phyloP scores from a whole-genome alignment of 2,329 filamentous ascomycete genomes.

The Trichoderma simmonsii region DNA sequence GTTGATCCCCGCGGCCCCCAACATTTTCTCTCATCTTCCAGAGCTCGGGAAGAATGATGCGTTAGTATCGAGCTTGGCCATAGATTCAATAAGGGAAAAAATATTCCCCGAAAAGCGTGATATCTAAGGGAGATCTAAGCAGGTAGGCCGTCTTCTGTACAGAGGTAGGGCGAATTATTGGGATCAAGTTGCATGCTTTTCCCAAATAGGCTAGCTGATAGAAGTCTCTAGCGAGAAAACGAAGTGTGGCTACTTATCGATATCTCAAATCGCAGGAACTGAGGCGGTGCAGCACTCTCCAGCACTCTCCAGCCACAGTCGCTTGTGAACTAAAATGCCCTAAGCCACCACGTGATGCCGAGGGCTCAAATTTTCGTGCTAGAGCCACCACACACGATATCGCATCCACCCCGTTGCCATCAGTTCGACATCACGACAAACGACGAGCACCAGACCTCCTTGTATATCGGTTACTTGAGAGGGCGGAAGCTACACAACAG shows the following conservation, averaged over 20 bases:
- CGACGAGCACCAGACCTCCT: constrained; percentile 43
- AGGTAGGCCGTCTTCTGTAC: not conserved
- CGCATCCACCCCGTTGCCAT: constrained; percentile 34
- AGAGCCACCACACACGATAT: constrained; percentile 35
- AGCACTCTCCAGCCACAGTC: constrained; percentile 10
- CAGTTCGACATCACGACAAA: constrained; percentile 40
- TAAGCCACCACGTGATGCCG: constrained; percentile 35
- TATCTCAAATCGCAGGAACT: not conserved
- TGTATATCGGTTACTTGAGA: constrained; percentile 46
- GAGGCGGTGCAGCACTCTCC: constrained; percentile 7
- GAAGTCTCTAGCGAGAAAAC: not conserved
- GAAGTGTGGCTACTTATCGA: not conserved
- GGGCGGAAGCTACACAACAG: constrained; percentile 46
- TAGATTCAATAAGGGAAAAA: not conserved
- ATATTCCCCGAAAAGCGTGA: not conserved
- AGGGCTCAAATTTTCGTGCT: constrained; percentile 37
- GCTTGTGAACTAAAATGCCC: constrained; percentile 25
- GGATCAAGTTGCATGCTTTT: not conserved
- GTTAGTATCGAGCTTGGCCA: not conserved
- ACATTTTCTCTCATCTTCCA: not conserved
- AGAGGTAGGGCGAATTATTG: not conserved
- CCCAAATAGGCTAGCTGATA: constrained; percentile 9
- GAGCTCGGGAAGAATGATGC: not conserved
- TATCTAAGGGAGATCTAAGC: not conserved
- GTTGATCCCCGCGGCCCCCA: not conserved